A percentile compares a stretch with the other conserved stretches of the same genome.
Conservation (phyloP, 2,329 filamentous ascomycete genomes). For the Sclerotinia subarctica region DNA sequence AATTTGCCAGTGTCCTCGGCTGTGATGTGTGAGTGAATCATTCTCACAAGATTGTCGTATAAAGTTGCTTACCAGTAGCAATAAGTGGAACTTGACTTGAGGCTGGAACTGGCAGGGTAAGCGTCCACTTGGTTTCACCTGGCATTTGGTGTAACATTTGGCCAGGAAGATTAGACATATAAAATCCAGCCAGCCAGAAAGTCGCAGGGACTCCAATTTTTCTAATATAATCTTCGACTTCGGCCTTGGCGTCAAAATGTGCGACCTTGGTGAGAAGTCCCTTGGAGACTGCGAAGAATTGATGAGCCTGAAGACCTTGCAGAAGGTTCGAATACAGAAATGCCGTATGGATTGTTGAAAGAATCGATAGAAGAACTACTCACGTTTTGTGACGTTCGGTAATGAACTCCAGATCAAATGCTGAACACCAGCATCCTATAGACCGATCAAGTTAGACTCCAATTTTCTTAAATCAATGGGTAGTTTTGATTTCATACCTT, state of each 20-base stretch:
- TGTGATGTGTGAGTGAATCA: background rate
- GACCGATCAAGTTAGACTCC: background rate
- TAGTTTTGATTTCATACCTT: conserved; percentile 36
- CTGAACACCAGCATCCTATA: conserved; percentile 43
- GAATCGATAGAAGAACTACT: conserved; percentile 26
- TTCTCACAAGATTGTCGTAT: background rate
- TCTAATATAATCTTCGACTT: conserved; percentile 41
- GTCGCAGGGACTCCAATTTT: conserved; percentile 44
- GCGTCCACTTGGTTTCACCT: conserved; percentile 36
- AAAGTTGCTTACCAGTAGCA: conserved; percentile 28
- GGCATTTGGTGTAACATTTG: conserved; percentile 31
- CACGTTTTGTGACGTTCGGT: conserved; percentile 42
- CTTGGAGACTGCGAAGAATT: conserved; percentile 39
- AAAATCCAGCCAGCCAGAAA: conserved; percentile 49
- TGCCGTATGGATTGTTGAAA: background rate
- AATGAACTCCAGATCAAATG: conserved; percentile 49
- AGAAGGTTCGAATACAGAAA: background rate
- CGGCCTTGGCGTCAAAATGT: conserved; percentile 42
- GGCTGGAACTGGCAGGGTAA: conserved; percentile 34
- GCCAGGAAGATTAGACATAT: conserved; percentile 49
- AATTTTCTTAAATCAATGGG: background rate
- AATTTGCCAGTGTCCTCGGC: conserved; percentile 40
- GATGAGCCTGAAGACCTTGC: background rate
- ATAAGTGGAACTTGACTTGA: conserved; percentile 39
- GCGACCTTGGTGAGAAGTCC: conserved; percentile 43